Conservation (phyloP, 371 early-diverging fungal genomes). For the Apophysomyces elegans region DNA sequence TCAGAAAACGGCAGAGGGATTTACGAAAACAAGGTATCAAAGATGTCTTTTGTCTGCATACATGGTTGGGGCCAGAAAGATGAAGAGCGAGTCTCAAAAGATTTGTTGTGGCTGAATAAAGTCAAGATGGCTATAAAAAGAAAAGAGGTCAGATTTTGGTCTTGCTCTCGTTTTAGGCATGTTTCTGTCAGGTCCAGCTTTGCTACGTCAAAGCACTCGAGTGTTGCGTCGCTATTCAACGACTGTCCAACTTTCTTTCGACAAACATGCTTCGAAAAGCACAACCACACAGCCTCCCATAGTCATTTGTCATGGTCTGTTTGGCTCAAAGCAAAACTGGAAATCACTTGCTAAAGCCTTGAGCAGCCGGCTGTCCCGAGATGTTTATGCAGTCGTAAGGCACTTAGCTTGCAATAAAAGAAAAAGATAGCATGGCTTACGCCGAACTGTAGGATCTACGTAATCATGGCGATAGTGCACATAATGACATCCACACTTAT, state of each 20-base stretch:
- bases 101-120: too few relatives aligned
- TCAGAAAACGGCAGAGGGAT: too few relatives aligned
- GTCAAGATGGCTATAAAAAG: too few relatives aligned
- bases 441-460: slow-evolving; percentile 81
- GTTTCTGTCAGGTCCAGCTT: too few relatives aligned
- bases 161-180: too few relatives aligned
- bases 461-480: slow-evolving; percentile 94
- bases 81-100: too few relatives aligned
- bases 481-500: slow-evolving; percentile 70
- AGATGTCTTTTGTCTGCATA: too few relatives aligned
- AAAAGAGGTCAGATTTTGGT: too few relatives aligned
- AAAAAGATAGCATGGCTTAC: slow-evolving; percentile 32
- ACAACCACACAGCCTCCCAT: slow-evolving; percentile 18
- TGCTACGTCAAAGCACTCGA: too few relatives aligned
- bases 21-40: too few relatives aligned
- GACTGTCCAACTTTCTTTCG: slow-evolving; percentile 26
- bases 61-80: too few relatives aligned
- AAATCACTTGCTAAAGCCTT: slow-evolving; percentile 80
- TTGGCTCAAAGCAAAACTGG: slow-evolving; percentile 97
- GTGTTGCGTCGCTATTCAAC: background rate
- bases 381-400: slow-evolving; percentile 67
- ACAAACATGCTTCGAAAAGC: slow-evolving; percentile 26
- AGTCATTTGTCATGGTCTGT: slow-evolving; percentile 80
- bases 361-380: slow-evolving; percentile 57
- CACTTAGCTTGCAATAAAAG: background rate